phyloP scores from a whole-genome alignment of 2,329 filamentous ascomycete genomes.

The Aspergillus floridensis region DNA sequence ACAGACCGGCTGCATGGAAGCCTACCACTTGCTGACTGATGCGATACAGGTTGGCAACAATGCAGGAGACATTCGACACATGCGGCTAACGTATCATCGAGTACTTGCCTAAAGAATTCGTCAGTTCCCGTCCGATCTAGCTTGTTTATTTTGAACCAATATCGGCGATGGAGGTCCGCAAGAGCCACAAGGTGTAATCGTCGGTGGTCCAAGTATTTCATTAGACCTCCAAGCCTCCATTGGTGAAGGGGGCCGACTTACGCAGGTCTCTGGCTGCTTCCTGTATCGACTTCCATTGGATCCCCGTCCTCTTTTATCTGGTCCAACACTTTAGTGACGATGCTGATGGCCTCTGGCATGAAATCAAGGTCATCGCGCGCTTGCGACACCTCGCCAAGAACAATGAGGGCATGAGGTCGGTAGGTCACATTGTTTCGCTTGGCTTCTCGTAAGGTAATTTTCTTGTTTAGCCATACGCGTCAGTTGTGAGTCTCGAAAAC shows the following conservation, averaged over 20 bases:
- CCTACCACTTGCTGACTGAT: conserved; percentile 26
- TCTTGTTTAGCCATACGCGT: conserved; percentile 38
- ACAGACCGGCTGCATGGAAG: conserved; percentile 1
- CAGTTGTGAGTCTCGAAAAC: background rate
- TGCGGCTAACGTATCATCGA: conserved; percentile 39
- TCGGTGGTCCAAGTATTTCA: background rate
- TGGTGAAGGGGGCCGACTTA: conserved; percentile 8
- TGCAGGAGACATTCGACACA: conserved; percentile 39
- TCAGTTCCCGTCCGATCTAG: background rate
- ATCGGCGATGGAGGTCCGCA: background rate
- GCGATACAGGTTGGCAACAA: conserved; percentile 34
- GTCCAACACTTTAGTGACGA: conserved; percentile 64
- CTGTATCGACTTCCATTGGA: conserved; percentile 67
- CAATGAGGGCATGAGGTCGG: conserved; percentile 69
- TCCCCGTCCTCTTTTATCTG: conserved; percentile 56
- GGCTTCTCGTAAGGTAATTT: conserved; percentile 75
- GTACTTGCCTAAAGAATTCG: conserved; percentile 19
- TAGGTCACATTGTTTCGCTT: conserved; percentile 89
- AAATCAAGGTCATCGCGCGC: conserved; percentile 68
- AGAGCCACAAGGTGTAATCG: conserved; percentile 8
- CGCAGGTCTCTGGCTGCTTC: conserved; percentile 40
- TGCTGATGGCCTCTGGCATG: conserved; percentile 62
- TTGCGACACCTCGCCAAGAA: conserved; percentile 70
- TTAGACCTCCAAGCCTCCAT: background rate
- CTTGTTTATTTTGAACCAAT: background rate